Evolutionary conservation across 192 early-diverging fungal species (phyloP), one percentile per base, ranked within the genome.

Genomic region (Thamnidium elegans): DNA sequence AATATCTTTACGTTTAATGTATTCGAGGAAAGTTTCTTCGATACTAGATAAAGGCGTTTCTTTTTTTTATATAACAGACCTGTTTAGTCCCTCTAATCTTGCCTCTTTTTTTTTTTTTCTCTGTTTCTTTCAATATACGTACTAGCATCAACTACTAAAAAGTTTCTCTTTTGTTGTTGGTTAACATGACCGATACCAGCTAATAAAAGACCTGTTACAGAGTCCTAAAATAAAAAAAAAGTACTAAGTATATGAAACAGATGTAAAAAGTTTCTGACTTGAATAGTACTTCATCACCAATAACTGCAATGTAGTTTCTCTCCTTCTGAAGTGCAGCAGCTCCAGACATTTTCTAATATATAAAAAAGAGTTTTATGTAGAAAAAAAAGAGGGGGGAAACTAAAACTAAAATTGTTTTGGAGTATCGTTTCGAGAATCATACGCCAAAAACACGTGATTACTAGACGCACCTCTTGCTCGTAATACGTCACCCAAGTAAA

Each of bases 111-210:
- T 39, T 39, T 10, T 48, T 13, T 48, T 1, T 48, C 13, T 48
- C 46, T 47, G 2, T 7, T 47, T n/a, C 3, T 14, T 1, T 14
- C 46, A 9, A n/a, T 26, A 13, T 15, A 75, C 83, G 76, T 86
- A 95, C 93, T 99, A 6, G 88, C 68, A 71, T 97, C 94, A 8
- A 98, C 97, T 23, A 97, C 93, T 19, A 98, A 73, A 75, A 99
- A 99, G 86, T 99, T 99, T 52, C 92, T 67, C 67, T 89, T 88
- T 70, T 96, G 93, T 66, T 94, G 94, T 31, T 86, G 77, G 70
- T 98, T 92, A 50, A 97, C 87, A 73, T 98, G 92, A 47, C 97
- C 97, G 36, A 97, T 90, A 44, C 97, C 97, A 39, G 96, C 94
- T 36, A 99, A 84, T n/a, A 99, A 80, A 62, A 99, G 85, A 46